Evolutionary conservation across 345 rosid genomes (phyloP).

Genomic region (Crucihimalaya himalaica): DNA sequence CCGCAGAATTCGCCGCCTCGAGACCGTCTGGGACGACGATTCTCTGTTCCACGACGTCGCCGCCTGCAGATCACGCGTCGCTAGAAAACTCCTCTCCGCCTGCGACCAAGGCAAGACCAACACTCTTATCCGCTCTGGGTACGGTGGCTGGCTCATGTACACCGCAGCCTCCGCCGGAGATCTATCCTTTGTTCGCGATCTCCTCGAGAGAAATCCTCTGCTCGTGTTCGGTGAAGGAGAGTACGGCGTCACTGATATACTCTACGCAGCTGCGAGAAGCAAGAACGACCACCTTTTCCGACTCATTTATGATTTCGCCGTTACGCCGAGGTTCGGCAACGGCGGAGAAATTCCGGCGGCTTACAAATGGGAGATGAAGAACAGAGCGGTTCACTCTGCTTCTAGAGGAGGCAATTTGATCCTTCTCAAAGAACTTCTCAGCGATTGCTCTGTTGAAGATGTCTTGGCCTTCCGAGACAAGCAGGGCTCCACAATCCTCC

Average conservation of each 20-base stretch:
- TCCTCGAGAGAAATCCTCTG: slow-evolving; percentile 69
- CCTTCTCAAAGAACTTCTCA: slow-evolving; percentile 60
- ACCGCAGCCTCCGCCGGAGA: slow-evolving; percentile 98
- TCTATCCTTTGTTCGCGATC: slow-evolving; percentile 58
- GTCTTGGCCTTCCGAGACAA: slow-evolving; percentile 68
- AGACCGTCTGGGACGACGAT: slow-evolving; percentile 91
- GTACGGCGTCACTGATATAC: slow-evolving; percentile 84
- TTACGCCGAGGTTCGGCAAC: slow-evolving; percentile 60
- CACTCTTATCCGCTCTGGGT: slow-evolving; percentile 71
- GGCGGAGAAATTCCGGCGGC: slow-evolving; percentile 62
- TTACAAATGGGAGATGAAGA: slow-evolving; percentile 76
- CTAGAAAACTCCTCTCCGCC: slow-evolving; percentile 62
- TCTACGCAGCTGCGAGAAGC: slow-evolving; percentile 89
- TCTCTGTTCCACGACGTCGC: slow-evolving; percentile 70
- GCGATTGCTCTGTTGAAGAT: slow-evolving; percentile 44
- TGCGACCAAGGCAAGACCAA: slow-evolving; percentile 58
- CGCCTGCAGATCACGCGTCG: slow-evolving; percentile 68
- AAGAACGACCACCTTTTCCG: slow-evolving; percentile 62
- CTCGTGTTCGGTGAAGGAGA: slow-evolving; percentile 96
- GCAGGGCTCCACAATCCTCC: slow-evolving; percentile 79
- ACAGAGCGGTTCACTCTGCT: slow-evolving; percentile 87
- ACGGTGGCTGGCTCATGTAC: slow-evolving; percentile 93
- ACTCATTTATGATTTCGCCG: slow-evolving; percentile 67
- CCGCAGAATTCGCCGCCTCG: slow-evolving; percentile 88
- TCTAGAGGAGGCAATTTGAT: slow-evolving; percentile 78